Evolutionary conservation across 2,329 filamentous ascomycete genomes (phyloP), one percentile per base, ranked within the genome.

Genomic region (Trichoderma atrobrunneum): DNA sequence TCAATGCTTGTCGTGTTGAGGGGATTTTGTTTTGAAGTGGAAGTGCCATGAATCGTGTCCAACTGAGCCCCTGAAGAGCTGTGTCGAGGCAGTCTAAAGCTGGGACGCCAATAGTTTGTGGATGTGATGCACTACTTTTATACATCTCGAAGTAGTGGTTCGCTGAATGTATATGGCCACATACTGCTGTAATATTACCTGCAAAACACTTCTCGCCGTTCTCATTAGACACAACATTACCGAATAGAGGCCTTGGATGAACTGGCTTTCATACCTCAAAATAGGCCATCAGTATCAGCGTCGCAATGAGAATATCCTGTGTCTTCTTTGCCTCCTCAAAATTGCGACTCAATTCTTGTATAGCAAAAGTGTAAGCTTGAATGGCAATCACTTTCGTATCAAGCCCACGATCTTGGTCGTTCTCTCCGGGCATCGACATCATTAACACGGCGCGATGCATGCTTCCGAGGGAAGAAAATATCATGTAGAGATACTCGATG

Each of bases 401-500:
- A 11, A 51, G 43, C n/a, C 43, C 43, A 51, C 43, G 43, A 12
- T 51, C 43, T 12, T 12, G 43, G n/a, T 51, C 43, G n/a, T 21
- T 51, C n/a, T 51, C 43, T 21, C 43, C 43, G 2, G 43, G 43
- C 43, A 51, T 51, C 10, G 43, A 51, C 43, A 51, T 51, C 43
- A 51, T 51, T 21, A 51, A 51, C n/a, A 51, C 8, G n/a, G 43
- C 43, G 10, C 43, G 43, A 21, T 51, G 69, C 69, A 71, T 64
- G 24, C 51, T 71, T n/a, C 69, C 69, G 5, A 71, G 69, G 3
- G 69, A 51, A n/a, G 69, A 54, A 18, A 71, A 21, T 28, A 36
- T 71, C 59, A 66, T 62, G 24, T 57, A 71, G 24, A 71, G 21
- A 1, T 71, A 66, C 26, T 71, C 69, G 16, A 65, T 59, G 8